A percentile compares a stretch with the other conserved stretches of the same genome.
These are phyloP conservation scores for Shiraia sp. DNA, from an alignment of 2,329 filamentous ascomycete species.

Conservation along the genomic window DNA sequence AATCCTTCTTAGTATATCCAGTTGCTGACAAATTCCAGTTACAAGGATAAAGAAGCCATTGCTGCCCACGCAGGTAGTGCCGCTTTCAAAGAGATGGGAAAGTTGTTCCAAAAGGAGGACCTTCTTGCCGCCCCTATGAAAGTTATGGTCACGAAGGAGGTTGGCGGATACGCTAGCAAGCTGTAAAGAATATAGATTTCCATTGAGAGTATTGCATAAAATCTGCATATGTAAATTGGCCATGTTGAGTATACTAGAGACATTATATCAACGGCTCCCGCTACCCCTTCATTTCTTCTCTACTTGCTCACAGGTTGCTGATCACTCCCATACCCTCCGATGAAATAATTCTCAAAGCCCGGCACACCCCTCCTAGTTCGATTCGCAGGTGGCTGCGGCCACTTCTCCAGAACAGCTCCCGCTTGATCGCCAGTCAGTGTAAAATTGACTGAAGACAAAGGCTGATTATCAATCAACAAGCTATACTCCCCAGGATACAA, in stretches of 20 bases:
- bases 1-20: neutral
- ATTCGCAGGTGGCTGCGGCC: constrained; percentile 32
- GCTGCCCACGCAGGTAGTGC: constrained; percentile 28
- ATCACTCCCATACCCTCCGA: constrained; percentile 25
- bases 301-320: too few species aligned
- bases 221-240: too few species aligned
- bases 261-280: too few species aligned
- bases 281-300: too few species aligned
- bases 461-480: constrained; percentile 26
- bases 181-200: neutral
- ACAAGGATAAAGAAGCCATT: constrained; percentile 34
- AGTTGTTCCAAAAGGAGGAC: constrained; percentile 32
- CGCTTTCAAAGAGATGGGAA: constrained; percentile 25
- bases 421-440: constrained; percentile 24
- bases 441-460: constrained; percentile 21
- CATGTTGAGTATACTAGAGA: too few species aligned
- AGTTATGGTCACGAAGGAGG: constrained; percentile 33
- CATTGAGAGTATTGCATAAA: too few species aligned
- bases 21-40: constrained; percentile 19
- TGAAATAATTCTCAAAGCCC: constrained; percentile 26
- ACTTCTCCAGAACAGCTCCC: constrained; percentile 24
- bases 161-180: constrained; percentile 25
- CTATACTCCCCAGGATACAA: constrained; percentile 59
- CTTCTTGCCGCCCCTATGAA: constrained; percentile 34
- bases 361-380: constrained; percentile 21